A percentile compares a stretch with the other conserved stretches of the same genome.
These are phyloP conservation scores for Naganishia onofrii DNA, from an alignment of 768 basidiomycete species.

Conservation along the genomic window DNA sequence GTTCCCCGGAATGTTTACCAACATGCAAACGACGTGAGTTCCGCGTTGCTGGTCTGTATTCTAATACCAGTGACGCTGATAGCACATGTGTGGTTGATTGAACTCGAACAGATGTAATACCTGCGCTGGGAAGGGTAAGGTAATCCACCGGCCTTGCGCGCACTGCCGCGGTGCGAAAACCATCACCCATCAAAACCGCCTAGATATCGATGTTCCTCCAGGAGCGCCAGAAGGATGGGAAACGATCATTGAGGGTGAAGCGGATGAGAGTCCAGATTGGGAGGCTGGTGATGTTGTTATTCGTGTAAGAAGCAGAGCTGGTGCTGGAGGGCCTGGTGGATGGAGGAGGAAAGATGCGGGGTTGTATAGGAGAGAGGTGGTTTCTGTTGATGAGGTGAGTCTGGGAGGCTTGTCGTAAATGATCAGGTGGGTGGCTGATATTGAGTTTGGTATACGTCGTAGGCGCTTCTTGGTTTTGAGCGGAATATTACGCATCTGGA, in stretches of 20 bases:
- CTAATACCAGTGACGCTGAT: too few relatives aligned
- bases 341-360: slow-evolving; percentile 87
- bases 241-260: slow-evolving; percentile 90
- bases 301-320: slow-evolving; percentile 72
- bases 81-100: too few relatives aligned
- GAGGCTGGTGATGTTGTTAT: slow-evolving; percentile 91
- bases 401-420: not conserved
- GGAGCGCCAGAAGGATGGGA: slow-evolving; percentile 94
- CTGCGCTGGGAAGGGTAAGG: slow-evolving; percentile 77
- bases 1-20: slow-evolving; percentile 94
- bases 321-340: slow-evolving; percentile 60
- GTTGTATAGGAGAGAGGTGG: slow-evolving; percentile 86
- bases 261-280: slow-evolving; percentile 93
- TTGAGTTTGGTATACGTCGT: slow-evolving; percentile 20
- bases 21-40: slow-evolving; percentile 72
- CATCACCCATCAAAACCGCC: slow-evolving; percentile 72
- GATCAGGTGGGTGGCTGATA: too few relatives aligned
- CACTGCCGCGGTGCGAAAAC: slow-evolving; percentile 81
- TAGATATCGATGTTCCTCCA: slow-evolving; percentile 77
- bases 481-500: slow-evolving; percentile 88
- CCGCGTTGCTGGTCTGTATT: not conserved
- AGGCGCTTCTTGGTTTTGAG: slow-evolving; percentile 97
- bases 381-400: slow-evolving; percentile 83
- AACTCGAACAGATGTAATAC: slow-evolving; percentile 59
- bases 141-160: slow-evolving; percentile 73